Evolutionary conservation across 768 basidiomycete species (phyloP), one percentile per base, ranked within the genome.

Genomic region (Rhodosporidiobolus odoratus): DNA sequence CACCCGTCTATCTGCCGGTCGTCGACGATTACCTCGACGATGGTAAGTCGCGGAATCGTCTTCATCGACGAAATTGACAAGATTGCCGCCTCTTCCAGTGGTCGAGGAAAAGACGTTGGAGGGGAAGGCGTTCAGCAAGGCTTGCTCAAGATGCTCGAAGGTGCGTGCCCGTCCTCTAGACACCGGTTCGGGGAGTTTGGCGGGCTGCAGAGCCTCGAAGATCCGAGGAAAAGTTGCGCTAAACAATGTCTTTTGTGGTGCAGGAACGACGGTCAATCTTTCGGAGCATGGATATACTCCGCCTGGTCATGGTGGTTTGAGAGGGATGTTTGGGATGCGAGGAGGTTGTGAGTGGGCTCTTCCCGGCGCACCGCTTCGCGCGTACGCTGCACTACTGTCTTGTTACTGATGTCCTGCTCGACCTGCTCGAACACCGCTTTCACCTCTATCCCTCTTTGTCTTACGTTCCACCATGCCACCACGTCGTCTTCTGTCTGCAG

Each of bases 41-140:
- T n/a, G n/a, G n/a, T n/a, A n/a, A n/a, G n/a, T 10, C 47, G n/a
- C 78, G 94, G 94, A 10, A 96, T 98, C 70, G 88, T 97, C 40
- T 95, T 95, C 78, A 93, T 98, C 57, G 95, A 98, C 76, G 95
- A 98, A 81, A 83, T 93, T 2, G 95, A 97, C 81, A 97, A 98
- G 81, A 87, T 96, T 68, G 89, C 92, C 27, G 75, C 80, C 4
- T 78, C 79, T 3, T 75, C 76, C 8, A 86, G 87, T 6, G 86
- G 88, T 9, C 21, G 78, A 75, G 25, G 52, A 25, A 84, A 89
- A 74, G 94, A 97, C 78, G 93, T 98, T 1, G 89, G 91, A 32
- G 94, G 94, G 16, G 93, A 96, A 83, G 94, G 94, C 41, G 94
- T 98, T 9, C 94, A 98, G 77, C 93, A 97, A 79, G 77, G 75